Evolutionary conservation across 305 asterid species (phyloP).

Genomic region (Rubia tinctorum): DNA sequence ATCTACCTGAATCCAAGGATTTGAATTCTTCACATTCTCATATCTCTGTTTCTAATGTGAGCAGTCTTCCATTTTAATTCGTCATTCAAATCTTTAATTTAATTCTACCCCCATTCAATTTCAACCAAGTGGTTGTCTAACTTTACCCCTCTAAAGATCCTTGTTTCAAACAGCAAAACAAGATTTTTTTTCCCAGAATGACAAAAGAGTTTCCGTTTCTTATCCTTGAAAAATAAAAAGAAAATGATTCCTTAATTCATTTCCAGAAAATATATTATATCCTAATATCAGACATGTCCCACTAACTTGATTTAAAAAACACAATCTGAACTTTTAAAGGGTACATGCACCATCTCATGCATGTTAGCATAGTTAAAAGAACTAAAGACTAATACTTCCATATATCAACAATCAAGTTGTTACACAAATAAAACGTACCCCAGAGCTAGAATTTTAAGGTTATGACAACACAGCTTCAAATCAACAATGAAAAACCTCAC

Average conservation of each 20-base stretch:
- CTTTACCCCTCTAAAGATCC: background rate
- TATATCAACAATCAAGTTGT: background rate
- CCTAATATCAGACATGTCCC: no score
- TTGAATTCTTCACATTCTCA: background rate
- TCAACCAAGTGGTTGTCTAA: background rate
- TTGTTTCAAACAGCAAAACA: background rate
- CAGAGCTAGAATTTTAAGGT: background rate
- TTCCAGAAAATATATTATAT: no score
- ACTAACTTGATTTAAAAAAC: no score
- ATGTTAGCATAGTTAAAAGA: background rate
- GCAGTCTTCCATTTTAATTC: background rate
- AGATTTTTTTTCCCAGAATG: background rate
- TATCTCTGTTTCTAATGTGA: background rate
- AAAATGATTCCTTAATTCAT: no score
- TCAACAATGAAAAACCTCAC: background rate
- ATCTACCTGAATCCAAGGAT: background rate
- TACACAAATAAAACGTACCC: background rate
- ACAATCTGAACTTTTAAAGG: no score
- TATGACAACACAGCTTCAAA: background rate
- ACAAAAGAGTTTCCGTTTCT: background rate
- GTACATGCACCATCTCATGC: constrained; percentile 16
- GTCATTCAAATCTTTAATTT: background rate
- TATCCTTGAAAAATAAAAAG: no score
- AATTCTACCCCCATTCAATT: background rate
- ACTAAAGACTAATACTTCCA: background rate